phyloP scores from a whole-genome alignment of 2,329 filamentous ascomycete species.

The Alternaria triticina region DNA sequence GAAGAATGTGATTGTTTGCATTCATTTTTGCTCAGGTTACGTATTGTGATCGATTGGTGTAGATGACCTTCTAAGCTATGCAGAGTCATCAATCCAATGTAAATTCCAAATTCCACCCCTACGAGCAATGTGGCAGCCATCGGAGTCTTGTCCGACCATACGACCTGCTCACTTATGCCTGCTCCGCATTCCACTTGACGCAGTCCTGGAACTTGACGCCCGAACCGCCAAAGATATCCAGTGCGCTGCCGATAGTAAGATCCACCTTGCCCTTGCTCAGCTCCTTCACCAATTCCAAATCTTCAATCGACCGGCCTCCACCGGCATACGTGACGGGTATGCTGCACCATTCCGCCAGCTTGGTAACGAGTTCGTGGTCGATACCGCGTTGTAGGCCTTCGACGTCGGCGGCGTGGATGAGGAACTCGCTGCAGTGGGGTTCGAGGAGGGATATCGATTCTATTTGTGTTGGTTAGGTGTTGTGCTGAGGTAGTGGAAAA shows the following conservation, averaged over 20 bases:
- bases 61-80: neutral
- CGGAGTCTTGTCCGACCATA: neutral
- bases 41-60: neutral
- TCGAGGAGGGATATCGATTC: constrained; percentile 82
- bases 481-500: neutral
- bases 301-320: constrained; percentile 81
- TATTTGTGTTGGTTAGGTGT: constrained; percentile 42
- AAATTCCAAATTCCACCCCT: neutral
- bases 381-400: constrained; percentile 92
- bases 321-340: constrained; percentile 97
- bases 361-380: constrained; percentile 80
- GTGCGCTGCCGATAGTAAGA: constrained; percentile 91
- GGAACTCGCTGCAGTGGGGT: constrained; percentile 93
- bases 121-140: neutral
- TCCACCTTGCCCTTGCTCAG: constrained; percentile 85
- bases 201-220: constrained; percentile 90
- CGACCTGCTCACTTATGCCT: constrained; percentile 11
- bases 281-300: constrained; percentile 80
- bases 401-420: constrained; percentile 96
- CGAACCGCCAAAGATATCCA: constrained; percentile 92
- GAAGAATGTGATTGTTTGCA: constrained; percentile 8
- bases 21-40: too few relatives aligned
- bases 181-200: constrained; percentile 76
- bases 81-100: neutral
- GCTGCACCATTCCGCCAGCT: constrained; percentile 81